Base-by-base conservation (phyloP, 2,329 filamentous ascomycete genomes). In the Arthrinium phaeospermum region DNA sequence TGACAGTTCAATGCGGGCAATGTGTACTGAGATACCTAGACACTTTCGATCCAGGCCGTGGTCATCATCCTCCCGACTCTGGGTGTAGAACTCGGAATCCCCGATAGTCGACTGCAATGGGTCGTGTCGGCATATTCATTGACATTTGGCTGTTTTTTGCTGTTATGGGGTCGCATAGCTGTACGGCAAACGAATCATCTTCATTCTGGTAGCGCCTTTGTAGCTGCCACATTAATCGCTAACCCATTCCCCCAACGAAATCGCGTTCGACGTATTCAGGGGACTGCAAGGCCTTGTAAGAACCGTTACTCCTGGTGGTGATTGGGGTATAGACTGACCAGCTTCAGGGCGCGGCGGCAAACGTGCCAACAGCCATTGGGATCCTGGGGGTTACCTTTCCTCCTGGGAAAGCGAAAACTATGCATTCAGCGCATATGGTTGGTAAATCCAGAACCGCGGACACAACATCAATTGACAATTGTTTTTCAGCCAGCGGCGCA, bases 361-460 rank as follows among this genome's bases (percentile, higher is more conserved):
- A 92, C 77, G 90, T 93, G 0, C 91, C 92, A 0, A 93, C 91
- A 0, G 92, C 91, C 0, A 89, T 94, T 77, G 92, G 92, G 0
- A 93, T 93, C 51, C 80, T 94, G 3, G 91, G 91, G 0, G 88
- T 89, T 1, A 92, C 90, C 0, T 93, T 93, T 71, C 88, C 88
- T 0, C 91, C 91, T 0, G 90, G 91, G 0, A 91, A 89, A 74
- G 89, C 91, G 4, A 93, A 93, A 93, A 92, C 76, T 92, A 92
- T 78, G 91, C 91, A 1, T 93, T 94, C 75, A 89, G 88, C 49
- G 85, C 87, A 30, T 93, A 92, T 72, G 86, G 86, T 87, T 78
- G 71, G 82, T 71, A 22, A 7, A 53, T 27, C 27, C 34, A 12
- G n/a, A 64, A 61, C 3, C 34, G 34, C 53, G 37, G n/a, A 53